These are phyloP conservation scores for Termitomyces sp. DNA, from an alignment of 768 basidiomycete species.

Conservation along the genomic window DNA sequence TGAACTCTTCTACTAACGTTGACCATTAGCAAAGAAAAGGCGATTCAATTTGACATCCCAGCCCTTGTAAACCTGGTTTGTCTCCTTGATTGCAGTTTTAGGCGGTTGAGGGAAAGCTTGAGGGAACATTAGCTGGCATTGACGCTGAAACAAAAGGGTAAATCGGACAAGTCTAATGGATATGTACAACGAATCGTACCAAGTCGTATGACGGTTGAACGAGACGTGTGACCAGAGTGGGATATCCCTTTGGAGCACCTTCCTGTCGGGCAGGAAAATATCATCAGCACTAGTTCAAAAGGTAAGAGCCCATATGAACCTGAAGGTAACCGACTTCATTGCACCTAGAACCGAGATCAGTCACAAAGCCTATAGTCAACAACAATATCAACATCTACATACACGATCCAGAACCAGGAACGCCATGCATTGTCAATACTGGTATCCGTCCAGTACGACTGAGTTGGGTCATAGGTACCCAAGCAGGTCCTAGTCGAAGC, in stretches of 20 bases:
- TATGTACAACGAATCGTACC: conserved; percentile 24
- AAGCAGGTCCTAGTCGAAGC: conserved; percentile 31
- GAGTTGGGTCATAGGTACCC: conserved; percentile 37
- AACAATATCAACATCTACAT: conserved; percentile 15
- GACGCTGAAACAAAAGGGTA: conserved; percentile 39
- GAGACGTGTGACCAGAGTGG: conserved; percentile 51
- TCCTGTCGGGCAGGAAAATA: conserved; percentile 25
- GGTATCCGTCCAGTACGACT: conserved; percentile 48
- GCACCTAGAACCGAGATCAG: conserved; percentile 38
- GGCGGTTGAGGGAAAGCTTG: conserved; percentile 48
- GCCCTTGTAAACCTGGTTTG: conserved; percentile 51
- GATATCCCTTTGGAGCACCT: conserved; percentile 32
- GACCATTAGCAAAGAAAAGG: conserved; percentile 69
- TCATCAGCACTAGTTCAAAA: neutral
- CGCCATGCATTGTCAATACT: conserved; percentile 50
- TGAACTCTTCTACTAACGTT: conserved; percentile 39
- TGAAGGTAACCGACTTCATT: conserved; percentile 66
- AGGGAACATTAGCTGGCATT: conserved; percentile 68
- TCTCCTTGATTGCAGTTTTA: conserved; percentile 35
- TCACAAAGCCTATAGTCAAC: neutral
- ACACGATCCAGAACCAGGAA: conserved; percentile 76
- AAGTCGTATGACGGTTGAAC: conserved; percentile 54
- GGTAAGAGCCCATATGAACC: conserved; percentile 17
- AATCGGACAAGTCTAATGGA: neutral
- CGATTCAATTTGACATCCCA: conserved; percentile 57